These are phyloP conservation scores for Kodamaea kakaduensis DNA, from an alignment of 805 yeast species.

Conservation along the genomic window DNA sequence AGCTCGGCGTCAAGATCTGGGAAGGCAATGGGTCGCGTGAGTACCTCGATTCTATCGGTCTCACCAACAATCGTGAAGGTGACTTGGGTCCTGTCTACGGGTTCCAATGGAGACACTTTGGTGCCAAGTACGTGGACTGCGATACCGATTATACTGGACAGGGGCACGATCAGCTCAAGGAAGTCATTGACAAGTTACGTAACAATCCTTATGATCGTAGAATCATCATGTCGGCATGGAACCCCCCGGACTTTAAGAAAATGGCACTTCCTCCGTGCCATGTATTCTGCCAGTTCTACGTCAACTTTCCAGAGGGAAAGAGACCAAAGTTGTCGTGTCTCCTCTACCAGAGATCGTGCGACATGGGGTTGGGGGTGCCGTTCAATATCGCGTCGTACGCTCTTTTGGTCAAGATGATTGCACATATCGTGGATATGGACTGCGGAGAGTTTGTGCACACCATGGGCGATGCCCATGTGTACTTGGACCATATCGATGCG, in stretches of 20 bases:
- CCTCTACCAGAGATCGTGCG: slow-evolving; percentile 96
- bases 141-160: slow-evolving; percentile 82
- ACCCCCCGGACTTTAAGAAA: slow-evolving; percentile 86
- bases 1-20: slow-evolving; percentile 94
- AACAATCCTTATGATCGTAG: slow-evolving; percentile 92
- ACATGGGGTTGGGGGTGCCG: slow-evolving; percentile 99
- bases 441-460: slow-evolving; percentile 95
- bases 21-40: slow-evolving; percentile 97
- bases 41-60: slow-evolving; percentile 78
- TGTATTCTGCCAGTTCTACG: slow-evolving; percentile 93
- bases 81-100: slow-evolving; percentile 99
- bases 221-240: slow-evolving; percentile 96
- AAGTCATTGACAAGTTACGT: slow-evolving; percentile 73
- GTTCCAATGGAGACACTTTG: slow-evolving; percentile 99
- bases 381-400: slow-evolving; percentile 98
- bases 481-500: slow-evolving; percentile 90
- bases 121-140: slow-evolving; percentile 85
- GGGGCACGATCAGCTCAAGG: slow-evolving; percentile 87
- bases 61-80: slow-evolving; percentile 78
- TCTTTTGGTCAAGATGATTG: slow-evolving; percentile 87
- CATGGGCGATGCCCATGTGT: slow-evolving; percentile 95
- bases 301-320: slow-evolving; percentile 62
- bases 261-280: slow-evolving; percentile 99
- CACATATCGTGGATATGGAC: slow-evolving; percentile 91
- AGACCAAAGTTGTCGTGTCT: slow-evolving; percentile 79